Base-by-base conservation (phyloP, 116 monocot species). In the Posidonia oceanica region DNA sequence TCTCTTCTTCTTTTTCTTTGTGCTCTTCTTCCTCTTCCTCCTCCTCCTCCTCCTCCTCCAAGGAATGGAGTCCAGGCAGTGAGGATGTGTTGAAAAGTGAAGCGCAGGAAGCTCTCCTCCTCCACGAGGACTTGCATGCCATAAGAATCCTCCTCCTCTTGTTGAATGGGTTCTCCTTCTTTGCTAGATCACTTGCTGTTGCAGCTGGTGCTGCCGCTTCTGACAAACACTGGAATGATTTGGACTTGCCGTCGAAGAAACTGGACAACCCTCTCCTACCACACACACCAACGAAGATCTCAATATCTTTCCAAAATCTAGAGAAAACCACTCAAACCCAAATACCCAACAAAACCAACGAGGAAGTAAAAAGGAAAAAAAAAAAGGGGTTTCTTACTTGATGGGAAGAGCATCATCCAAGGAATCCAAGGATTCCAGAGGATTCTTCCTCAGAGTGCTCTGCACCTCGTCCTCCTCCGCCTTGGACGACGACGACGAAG, bases 401-500 rank as follows among this genome's bases (percentile, higher is more conserved):
- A 92, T 78, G 13, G 92, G 92, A 69, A 92, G 85, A 41, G 86
- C 73, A n/a, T 82, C 92, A 55, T 86, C 92, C 63, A 92, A 56
- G 15, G 88, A 83, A 39, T 65, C 79, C 71, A 92, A 66, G 40
- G 78, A 83, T 2, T 55, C 81, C 7, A 85, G 74, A 22, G 77
- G 36, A 56, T 48, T 55, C 48, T 78, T 42, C 59, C 48, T 66
- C 15, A 39, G 17, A 61, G 60, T 69, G 77, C 83, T 89, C 74
- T 85, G 74, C 52, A 62, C 89, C 69, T 85, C 83, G 20, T 76
- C 83, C 23, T 81, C 84, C 12, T 2, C 74, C 39, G 68, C 80
- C 38, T 58, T 71, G 4, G 22, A 40, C 16, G 21, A 7, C 29
- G 76, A 76, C 23, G 71, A 16, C 14, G 70, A 76, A 14, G 69